These are phyloP conservation scores for Alternaria tenuissima DNA, from an alignment of 2,329 filamentous ascomycete species.

Conservation along the genomic window DNA sequence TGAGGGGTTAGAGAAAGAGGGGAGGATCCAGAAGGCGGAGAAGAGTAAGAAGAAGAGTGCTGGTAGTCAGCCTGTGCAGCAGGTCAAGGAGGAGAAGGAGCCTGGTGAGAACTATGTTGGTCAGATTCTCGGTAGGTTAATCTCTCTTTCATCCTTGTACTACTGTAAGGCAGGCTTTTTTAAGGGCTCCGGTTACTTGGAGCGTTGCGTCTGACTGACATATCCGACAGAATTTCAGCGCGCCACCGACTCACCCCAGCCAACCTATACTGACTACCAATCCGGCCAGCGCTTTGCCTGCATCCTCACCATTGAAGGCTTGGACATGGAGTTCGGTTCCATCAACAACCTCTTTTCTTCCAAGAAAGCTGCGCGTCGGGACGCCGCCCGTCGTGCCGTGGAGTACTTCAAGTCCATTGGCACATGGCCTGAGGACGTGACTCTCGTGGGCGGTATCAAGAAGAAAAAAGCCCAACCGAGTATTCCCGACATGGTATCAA, in stretches of 20 bases:
- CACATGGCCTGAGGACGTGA: conserved; percentile 36
- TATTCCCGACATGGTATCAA: not conserved
- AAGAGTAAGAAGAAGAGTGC: conserved; percentile 25
- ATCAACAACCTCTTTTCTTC: conserved; percentile 40
- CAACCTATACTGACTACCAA: conserved; percentile 50
- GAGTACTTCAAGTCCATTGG: conserved; percentile 51
- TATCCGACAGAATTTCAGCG: conserved; percentile 43
- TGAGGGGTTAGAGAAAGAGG: conserved; percentile 29
- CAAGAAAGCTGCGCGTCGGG: conserved; percentile 54
- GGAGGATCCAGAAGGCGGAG: conserved; percentile 32
- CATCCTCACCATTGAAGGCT: conserved; percentile 37
- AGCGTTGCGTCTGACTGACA: not conserved
- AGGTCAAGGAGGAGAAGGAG: not conserved
- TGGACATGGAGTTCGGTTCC: conserved; percentile 47
- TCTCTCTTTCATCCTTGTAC: not conserved
- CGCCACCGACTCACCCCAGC: conserved; percentile 31
- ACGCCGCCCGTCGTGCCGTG: conserved; percentile 54
- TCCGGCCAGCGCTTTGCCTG: conserved; percentile 45
- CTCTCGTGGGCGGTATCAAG: conserved; percentile 38
- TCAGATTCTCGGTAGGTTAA: conserved; percentile 46
- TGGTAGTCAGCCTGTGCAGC: not conserved
- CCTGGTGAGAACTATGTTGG: conserved; percentile 45
- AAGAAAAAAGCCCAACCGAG: conserved; percentile 28
- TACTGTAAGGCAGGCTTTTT: too few species aligned
- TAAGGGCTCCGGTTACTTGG: too few species aligned